phyloP scores from a whole-genome alignment of 305 asterid species.

The Caryopteris hybrid region DNA sequence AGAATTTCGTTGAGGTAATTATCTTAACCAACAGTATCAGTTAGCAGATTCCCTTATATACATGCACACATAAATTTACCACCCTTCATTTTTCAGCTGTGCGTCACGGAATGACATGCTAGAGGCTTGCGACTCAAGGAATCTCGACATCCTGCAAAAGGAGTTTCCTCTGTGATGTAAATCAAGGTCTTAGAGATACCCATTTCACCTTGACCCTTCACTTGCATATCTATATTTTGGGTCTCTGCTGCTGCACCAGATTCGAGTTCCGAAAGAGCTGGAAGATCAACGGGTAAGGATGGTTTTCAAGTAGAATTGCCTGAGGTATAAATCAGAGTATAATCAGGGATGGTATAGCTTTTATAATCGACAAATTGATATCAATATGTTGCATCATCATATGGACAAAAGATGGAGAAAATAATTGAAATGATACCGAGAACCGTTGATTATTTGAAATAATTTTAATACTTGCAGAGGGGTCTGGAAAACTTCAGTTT shows the following conservation, averaged over 20 bases:
- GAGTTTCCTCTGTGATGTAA: constrained; percentile 48
- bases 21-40: neutral
- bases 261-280: neutral
- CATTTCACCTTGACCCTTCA: neutral
- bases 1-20: constrained; percentile 87
- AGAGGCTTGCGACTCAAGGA: constrained; percentile 84
- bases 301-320: neutral
- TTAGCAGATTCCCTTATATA: neutral
- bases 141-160: constrained; percentile 56
- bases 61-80: neutral
- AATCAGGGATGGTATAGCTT: neutral
- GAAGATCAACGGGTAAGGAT: neutral
- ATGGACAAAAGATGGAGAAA: neutral
- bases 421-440: neutral
- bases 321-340: neutral
- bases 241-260: neutral
- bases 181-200: neutral
- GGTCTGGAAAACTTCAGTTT: too few relatives aligned
- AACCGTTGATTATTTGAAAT: constrained; percentile 3
- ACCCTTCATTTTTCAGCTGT: constrained; percentile 48
- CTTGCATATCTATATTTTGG: neutral
- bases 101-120: constrained; percentile 90
- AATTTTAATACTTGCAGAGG: neutral
- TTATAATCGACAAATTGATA: neutral
- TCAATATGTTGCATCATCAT: constrained; percentile 4